Evolutionary conservation across 352 stramenopile genomes (phyloP), one percentile per base, ranked within the genome.

Genomic region (Globisporangium middletonii): DNA sequence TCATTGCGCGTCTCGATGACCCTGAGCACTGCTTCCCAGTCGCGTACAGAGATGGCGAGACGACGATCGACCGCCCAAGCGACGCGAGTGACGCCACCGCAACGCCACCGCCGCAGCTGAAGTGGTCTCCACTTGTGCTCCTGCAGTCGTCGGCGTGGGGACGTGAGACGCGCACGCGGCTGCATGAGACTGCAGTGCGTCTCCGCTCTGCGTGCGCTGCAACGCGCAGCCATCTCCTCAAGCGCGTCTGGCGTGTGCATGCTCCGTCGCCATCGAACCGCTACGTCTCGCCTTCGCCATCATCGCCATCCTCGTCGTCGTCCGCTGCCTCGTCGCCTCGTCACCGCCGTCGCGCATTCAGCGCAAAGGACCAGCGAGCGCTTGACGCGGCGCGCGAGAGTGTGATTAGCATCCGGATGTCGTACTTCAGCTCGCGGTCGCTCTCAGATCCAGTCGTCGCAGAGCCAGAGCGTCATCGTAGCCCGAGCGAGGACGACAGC

Each of bases 331-430:
- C 41, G 30, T 18, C 27, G 7, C 16, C 19, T n/a, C 30, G 12
- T 26, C 54, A 8, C 30, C 28, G 4, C 30, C 54, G 7, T 38
- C 43, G 45, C 12, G 30, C n/a, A 2, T 27, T n/a, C 19, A 41
- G 51, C 13, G 45, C 35, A 16, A 26, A 18, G 4, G 18, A 53
- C n/a, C 45, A 53, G 41, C 41, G 6, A 46, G 15, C 18, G 41
- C 41, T 18, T 19, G 15, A 19, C n/a, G 41, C 41, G 13, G 41
- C 15, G 9, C 55, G 55, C 12, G 48, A 49, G 16, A 61, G 55
- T 38, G 55, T 50, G 55, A 55, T 55, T 49, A 61, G 41, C 38
- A 55, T 55, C 41, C 42, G 55, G n/a, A 61, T 61, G 55, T 61
- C 55, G 35, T 61, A 47, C 55, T 60, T 38, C 45, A 60, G 55